These are phyloP conservation scores for Adenanthera pavonina DNA, from an alignment of 306 rosid genomes.

Conservation along the genomic window DNA sequence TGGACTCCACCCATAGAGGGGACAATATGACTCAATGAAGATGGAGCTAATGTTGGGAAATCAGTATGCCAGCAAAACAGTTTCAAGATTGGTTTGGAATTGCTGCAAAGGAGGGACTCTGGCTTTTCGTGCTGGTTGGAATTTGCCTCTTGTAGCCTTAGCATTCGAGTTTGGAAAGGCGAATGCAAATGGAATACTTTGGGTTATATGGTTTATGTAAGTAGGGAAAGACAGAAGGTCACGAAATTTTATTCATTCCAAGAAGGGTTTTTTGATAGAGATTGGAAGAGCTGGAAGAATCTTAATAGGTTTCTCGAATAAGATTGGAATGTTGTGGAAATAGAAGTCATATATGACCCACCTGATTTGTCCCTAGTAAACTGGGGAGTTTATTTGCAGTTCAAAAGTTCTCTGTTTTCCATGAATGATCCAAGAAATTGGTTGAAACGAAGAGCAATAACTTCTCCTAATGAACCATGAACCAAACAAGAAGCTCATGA, in stretches of 20 bases:
- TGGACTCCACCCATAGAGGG: too few species aligned
- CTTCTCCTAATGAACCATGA: neutral
- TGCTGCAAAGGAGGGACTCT: neutral
- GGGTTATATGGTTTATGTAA: too few species aligned
- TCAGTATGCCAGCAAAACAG: neutral
- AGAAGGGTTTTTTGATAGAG: neutral
- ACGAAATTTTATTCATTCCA: neutral
- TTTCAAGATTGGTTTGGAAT: neutral
- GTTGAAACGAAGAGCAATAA: neutral
- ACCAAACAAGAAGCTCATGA: neutral
- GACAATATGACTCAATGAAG: too few species aligned
- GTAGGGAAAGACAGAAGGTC: neutral
- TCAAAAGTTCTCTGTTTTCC: neutral
- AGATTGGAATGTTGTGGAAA: neutral
- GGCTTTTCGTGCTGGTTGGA: neutral
- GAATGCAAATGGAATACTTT: too few species aligned
- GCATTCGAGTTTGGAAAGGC: neutral
- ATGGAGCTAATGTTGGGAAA: too few species aligned
- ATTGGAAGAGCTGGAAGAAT: neutral
- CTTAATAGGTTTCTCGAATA: neutral
- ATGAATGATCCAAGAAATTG: neutral
- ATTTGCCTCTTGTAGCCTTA: neutral
- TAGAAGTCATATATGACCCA: too few species aligned
- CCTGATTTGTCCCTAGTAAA: neutral
- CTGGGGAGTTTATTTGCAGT: neutral